Percentiles rank a stretch among this genome's conserved stretches.
These are phyloP conservation scores for Vigna nakashimae DNA, from an alignment of 306 rosid genomes.

Conservation along the genomic window DNA sequence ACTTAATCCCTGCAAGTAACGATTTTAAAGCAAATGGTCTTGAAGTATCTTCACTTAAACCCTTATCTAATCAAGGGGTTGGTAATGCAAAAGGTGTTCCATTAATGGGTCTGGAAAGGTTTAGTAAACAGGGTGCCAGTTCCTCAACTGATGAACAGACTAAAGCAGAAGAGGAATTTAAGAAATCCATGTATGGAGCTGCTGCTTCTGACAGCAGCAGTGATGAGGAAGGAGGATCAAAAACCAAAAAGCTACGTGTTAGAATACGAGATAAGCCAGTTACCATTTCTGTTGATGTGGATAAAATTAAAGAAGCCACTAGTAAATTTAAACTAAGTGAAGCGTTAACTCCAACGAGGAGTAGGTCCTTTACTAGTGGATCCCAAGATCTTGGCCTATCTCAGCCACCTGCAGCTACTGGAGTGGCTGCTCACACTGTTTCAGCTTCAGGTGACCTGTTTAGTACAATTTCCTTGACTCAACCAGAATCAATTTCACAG, in stretches of 20 bases:
- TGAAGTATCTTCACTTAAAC: constrained; percentile 54
- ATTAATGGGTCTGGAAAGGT: constrained; percentile 76
- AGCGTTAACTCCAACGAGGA: constrained; percentile 77
- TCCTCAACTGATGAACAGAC: constrained; percentile 82
- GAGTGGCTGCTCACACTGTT: constrained; percentile 55
- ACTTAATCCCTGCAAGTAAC: constrained; percentile 57
- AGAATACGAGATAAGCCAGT: constrained; percentile 90
- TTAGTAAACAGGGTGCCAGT: constrained; percentile 59
- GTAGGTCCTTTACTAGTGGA: constrained; percentile 70
- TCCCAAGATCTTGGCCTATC: constrained; percentile 79
- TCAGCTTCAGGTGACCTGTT: constrained; percentile 76
- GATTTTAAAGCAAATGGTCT: constrained; percentile 62
- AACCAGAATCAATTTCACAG: constrained; percentile 62
- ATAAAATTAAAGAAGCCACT: constrained; percentile 94
- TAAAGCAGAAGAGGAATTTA: constrained; percentile 97
- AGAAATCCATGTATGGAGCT: constrained; percentile 88
- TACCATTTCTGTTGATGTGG: constrained; percentile 81
- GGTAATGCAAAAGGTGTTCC: constrained; percentile 60
- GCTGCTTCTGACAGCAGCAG: constrained; percentile 91
- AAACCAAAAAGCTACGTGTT: constrained; percentile 75
- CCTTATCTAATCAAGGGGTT: constrained; percentile 54
- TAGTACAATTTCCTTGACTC: constrained; percentile 62
- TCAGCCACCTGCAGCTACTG: constrained; percentile 56
- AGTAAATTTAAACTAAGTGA: constrained; percentile 83
- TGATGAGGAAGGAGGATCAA: constrained; percentile 91